These are phyloP conservation scores for Emmonsiellopsis sp. DNA, from an alignment of 2,329 filamentous ascomycete species.

Conservation along the genomic window DNA sequence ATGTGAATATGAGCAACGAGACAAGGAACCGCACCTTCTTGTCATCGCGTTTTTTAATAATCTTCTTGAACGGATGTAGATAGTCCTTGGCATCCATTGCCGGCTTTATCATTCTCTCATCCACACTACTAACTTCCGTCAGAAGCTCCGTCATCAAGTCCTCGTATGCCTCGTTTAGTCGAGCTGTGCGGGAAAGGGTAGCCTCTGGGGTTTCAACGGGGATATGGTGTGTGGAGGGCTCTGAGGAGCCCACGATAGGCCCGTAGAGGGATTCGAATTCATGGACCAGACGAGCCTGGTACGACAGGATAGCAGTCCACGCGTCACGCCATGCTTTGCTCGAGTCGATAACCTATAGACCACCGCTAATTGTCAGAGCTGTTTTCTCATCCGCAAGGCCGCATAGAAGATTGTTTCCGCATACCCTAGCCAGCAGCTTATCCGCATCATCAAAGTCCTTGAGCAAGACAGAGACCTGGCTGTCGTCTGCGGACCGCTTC, in stretches of 20 bases:
- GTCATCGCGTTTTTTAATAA: constrained; percentile 77
- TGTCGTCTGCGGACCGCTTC: constrained; percentile 64
- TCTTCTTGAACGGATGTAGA: constrained; percentile 66
- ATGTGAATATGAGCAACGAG: not conserved
- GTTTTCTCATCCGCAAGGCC: not conserved
- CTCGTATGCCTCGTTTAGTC: constrained; percentile 57
- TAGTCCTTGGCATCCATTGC: constrained; percentile 60
- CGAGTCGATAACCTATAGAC: constrained; percentile 60
- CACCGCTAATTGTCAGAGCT: not conserved
- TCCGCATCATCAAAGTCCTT: constrained; percentile 76
- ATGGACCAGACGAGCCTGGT: constrained; percentile 58
- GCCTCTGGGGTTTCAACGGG: constrained; percentile 52
- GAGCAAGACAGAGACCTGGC: constrained; percentile 64
- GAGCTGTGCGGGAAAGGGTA: constrained; percentile 56
- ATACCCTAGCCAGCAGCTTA: constrained; percentile 61
- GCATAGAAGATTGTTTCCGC: constrained; percentile 11
- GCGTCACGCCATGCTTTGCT: constrained; percentile 68
- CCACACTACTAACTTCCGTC: constrained; percentile 62
- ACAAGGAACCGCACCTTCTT: constrained; percentile 46
- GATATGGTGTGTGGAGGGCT: constrained; percentile 47
- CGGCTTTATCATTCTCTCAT: constrained; percentile 59
- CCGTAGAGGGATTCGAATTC: constrained; percentile 67
- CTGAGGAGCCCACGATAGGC: constrained; percentile 60
- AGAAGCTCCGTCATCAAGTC: constrained; percentile 64
- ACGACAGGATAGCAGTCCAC: constrained; percentile 63